Evolutionary conservation across 768 basidiomycete genomes (phyloP).

Genomic region (Fomitopsis pulvina): DNA sequence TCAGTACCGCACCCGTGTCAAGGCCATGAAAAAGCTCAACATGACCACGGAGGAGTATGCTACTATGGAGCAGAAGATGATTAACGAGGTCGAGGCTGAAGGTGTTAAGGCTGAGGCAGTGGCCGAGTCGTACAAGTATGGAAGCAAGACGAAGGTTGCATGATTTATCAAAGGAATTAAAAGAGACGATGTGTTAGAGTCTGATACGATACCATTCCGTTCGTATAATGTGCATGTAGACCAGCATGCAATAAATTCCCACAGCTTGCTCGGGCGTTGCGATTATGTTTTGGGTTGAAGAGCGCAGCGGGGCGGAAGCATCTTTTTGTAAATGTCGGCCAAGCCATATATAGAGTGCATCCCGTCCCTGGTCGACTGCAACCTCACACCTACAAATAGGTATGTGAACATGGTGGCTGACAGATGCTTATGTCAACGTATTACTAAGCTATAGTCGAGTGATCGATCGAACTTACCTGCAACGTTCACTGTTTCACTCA

Average conservation of each 20-base stretch:
- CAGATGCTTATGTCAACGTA: no score
- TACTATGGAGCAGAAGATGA: conserved; percentile 52
- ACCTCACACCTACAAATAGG: no score
- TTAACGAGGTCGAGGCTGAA: conserved; percentile 68
- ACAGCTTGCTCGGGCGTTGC: no score
- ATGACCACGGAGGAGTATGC: conserved; percentile 46
- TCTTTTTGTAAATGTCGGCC: no score
- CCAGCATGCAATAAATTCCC: neutral
- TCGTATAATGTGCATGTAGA: neutral
- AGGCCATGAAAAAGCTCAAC: conserved; percentile 43
- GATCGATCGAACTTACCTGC: no score
- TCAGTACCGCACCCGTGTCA: conserved; percentile 64
- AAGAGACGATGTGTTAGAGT: neutral
- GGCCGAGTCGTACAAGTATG: conserved; percentile 25
- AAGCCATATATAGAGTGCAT: no score
- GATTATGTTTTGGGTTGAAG: no score
- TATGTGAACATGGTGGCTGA: no score
- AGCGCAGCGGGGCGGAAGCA: no score
- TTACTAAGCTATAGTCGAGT: no score
- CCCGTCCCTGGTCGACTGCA: no score
- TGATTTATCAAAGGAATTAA: neutral
- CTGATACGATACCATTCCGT: neutral
- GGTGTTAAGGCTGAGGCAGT: conserved; percentile 61
- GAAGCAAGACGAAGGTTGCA: conserved; percentile 16
- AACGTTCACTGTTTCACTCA: no score